Evolutionary conservation across 345 rosid species (phyloP).

Genomic region (Litchi chinensis): DNA sequence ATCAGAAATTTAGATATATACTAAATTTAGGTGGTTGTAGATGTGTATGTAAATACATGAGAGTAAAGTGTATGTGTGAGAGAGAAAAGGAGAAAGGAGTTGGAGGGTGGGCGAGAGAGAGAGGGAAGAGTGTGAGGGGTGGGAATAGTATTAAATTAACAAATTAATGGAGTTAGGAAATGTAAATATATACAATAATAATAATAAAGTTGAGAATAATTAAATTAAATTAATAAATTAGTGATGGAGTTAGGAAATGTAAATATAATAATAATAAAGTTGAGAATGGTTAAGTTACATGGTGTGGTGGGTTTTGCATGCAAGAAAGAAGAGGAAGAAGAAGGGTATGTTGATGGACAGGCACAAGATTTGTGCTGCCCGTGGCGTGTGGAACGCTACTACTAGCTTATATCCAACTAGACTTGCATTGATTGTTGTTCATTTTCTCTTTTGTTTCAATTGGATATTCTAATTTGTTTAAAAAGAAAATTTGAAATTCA

Average conservation of each 20-base stretch:
- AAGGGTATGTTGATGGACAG: slow-evolving; percentile 36
- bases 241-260: background rate
- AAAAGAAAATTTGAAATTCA: background rate
- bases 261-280: slow-evolving; percentile 11
- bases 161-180: background rate
- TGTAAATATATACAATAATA: slow-evolving; percentile 15
- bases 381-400: slow-evolving; percentile 66
- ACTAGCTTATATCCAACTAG: slow-evolving; percentile 27
- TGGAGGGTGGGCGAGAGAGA: slow-evolving; percentile 43
- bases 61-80: too few relatives aligned
- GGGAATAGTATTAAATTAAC: background rate
- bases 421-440: background rate
- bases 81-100: slow-evolving; percentile 22
- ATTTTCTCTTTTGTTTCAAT: background rate
- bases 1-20: too few relatives aligned
- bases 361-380: slow-evolving; percentile 88
- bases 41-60: too few relatives aligned
- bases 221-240: background rate
- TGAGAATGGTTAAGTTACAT: background rate
- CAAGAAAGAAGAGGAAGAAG: background rate
- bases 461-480: background rate
- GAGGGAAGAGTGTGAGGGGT: slow-evolving; percentile 31
- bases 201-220: background rate
- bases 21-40: too few relatives aligned
- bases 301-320: background rate